Conservation (phyloP, 1,284 basidiomycete species). For the Pascua guehoae region DNA sequence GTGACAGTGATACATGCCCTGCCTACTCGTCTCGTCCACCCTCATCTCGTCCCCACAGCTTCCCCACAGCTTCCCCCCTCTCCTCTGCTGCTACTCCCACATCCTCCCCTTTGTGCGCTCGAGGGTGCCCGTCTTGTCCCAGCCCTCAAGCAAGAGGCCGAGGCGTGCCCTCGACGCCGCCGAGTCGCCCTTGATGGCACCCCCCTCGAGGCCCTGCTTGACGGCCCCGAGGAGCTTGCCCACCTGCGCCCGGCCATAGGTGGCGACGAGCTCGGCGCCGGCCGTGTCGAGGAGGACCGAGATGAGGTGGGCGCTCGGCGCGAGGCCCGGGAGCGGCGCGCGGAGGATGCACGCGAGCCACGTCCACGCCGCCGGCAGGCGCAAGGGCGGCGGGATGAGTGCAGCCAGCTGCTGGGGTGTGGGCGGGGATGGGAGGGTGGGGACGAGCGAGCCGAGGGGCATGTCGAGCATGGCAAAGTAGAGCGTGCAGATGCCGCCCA, state of each 20-base stretch:
- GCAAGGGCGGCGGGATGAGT: conserved; percentile 58
- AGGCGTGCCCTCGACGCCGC: conserved; percentile 32
- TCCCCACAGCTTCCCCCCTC: background rate
- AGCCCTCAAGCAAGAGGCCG: conserved; percentile 24
- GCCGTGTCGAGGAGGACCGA: conserved; percentile 69
- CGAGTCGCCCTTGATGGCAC: conserved; percentile 33
- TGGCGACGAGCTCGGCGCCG: conserved; percentile 58
- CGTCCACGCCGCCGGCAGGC: conserved; percentile 63
- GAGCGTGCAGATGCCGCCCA: conserved; percentile 77
- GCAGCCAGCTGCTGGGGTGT: conserved; percentile 46
- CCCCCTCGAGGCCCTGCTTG: conserved; percentile 52
- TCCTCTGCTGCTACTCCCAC: conserved; percentile 19
- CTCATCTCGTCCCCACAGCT: too few species aligned
- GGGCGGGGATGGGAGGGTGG: conserved; percentile 29
- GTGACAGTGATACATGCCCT: too few species aligned
- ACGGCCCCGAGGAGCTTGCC: conserved; percentile 67
- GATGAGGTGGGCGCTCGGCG: conserved; percentile 40
- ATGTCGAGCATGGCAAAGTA: conserved; percentile 75
- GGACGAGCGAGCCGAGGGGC: conserved; percentile 39
- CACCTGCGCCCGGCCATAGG: conserved; percentile 71
- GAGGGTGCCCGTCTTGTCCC: conserved; percentile 9
- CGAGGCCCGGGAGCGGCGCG: conserved; percentile 18
- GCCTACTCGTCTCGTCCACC: too few species aligned
- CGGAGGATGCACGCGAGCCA: conserved; percentile 55
- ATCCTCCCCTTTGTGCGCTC: conserved; percentile 15